Base-by-base conservation (phyloP, 2,329 filamentous ascomycete species). In the Fusarium avenaceum region DNA sequence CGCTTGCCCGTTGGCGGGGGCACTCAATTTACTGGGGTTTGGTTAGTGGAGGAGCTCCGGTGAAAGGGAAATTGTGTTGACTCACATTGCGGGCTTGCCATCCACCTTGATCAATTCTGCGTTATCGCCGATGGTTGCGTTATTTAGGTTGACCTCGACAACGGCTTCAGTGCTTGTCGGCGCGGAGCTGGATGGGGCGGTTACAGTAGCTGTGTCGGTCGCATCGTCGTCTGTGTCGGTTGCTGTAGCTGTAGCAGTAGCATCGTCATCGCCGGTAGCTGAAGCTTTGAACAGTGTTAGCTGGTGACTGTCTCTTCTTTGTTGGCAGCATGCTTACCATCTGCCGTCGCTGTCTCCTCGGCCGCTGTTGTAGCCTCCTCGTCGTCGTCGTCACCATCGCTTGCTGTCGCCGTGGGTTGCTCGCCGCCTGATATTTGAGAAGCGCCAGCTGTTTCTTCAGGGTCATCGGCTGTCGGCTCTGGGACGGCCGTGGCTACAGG, bases 61-160 rank as follows among this genome's bases (percentile, higher is more conserved):
- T 28, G 8, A 5, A 1, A 15, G 15, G 22, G 3, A 10, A 4
- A 19, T 24, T 7, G n/a, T 20, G 40, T 13, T 4, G 20, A 44
- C 65, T 33, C 56, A 57, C 65, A 69, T 35, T 13, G 61, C 65
- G 9, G 66, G 38, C 56, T 69, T 69, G 39, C 65, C 65, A 2
- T 69, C 60, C 0, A 69, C 52, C 32, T 57, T 15, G 24, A 69
- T 30, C 3, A 69, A 8, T 30, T 67, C 4, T 20, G 65, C 65
- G 13, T 69, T 69, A 4, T 69, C 65, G 7, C 65, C 57, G 15
- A 69, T 30, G 8, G 56, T 67, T 13, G 65, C 65, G 11, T 66
- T 67, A 13, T 63, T 62, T 32, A 69, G 51, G 10, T 69, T 44
- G 24, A 52, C 61, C 10, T 62, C 48, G 4, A 69, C 65, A 6